Base-by-base conservation (phyloP, 805 yeast species). In the Pichia membranifaciens region DNA sequence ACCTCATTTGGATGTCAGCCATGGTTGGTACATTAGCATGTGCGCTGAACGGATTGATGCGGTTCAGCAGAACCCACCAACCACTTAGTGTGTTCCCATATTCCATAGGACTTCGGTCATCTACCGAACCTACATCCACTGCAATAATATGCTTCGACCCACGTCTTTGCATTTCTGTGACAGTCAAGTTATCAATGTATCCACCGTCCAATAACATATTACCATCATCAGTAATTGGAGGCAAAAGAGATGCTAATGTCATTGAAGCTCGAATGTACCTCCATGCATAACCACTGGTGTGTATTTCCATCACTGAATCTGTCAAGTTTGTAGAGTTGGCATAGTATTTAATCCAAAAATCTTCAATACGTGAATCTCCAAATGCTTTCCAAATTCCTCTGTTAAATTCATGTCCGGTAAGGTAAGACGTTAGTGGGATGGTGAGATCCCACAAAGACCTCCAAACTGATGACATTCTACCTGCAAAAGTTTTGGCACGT, bases 311-410 rank as follows among this genome's bases (percentile, higher is more conserved):
- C 20, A 88, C 79, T 0, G 97, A 90, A 54, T 89, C 86, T 3
- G 99, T 93, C 45, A 91, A 87, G 61, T 91, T 91, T 15, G 99
- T 91, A 1, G 98, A 87, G 61, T 93, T 91, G 58, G 93, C 82
- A 61, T 79, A 91, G 62, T 78, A 91, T 51, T 76, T 81, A 51
- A 91, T 75, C 99, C 99, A 91, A 63, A 91, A 91, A 61, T 91
- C 99, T 62, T 91, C 99, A 54, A 91, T 88, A 58, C 96, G 82
- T 13, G 82, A 76, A 53, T 87, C 91, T 0, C 98, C 97, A 68
- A 91, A 86, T 0, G 87, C 79, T 64, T 93, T 91, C 96, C 97
- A 93, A n/a, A 91, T 79, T 43, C 99, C 98, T 55, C 98, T 73
- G 64, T 91, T 91, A 66, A 91, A 91, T 64, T 89, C 98, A 65